Percentiles rank a stretch among this genome's conserved stretches.
These are phyloP conservation scores for Taiozyma sp. DNA, from an alignment of 1,139 yeast species.

Conservation along the genomic window DNA sequence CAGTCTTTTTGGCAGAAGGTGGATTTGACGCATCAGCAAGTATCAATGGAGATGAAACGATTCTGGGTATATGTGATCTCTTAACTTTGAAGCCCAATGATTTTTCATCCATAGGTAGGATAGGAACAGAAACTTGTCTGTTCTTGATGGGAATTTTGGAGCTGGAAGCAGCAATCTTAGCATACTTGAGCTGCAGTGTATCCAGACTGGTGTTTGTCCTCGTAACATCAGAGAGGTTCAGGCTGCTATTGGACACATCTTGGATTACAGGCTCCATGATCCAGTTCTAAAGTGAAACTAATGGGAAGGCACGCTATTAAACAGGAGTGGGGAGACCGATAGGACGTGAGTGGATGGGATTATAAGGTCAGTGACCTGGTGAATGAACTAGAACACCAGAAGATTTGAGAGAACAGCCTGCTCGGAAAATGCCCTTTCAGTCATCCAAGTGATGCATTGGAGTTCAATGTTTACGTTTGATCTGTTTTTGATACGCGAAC, in stretches of 20 bases:
- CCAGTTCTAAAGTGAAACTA: not conserved
- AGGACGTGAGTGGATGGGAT: not conserved
- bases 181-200: conserved; percentile 5
- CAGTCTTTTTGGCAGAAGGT: not conserved
- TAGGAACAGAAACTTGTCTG: conserved; percentile 16
- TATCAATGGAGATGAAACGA: conserved; percentile 13
- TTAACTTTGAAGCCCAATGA: conserved; percentile 4
- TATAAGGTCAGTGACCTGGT: not conserved
- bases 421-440: not conserved
- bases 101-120: conserved; percentile 12
- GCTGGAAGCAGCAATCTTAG: not conserved
- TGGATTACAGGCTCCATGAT: not conserved
- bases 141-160: conserved; percentile 19
- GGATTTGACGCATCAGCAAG: not conserved
- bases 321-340: not conserved
- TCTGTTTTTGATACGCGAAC: not conserved
- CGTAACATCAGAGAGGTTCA: not conserved
- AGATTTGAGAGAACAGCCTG: not conserved
- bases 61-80: conserved; percentile 18
- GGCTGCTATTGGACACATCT: not conserved
- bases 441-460: not conserved
- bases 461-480: not conserved
- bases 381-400: not conserved
- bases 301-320: not conserved
- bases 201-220: not conserved